Evolutionary conservation across 257 asterid genomes (phyloP).

Genomic region (Solanum chmielewskii): DNA sequence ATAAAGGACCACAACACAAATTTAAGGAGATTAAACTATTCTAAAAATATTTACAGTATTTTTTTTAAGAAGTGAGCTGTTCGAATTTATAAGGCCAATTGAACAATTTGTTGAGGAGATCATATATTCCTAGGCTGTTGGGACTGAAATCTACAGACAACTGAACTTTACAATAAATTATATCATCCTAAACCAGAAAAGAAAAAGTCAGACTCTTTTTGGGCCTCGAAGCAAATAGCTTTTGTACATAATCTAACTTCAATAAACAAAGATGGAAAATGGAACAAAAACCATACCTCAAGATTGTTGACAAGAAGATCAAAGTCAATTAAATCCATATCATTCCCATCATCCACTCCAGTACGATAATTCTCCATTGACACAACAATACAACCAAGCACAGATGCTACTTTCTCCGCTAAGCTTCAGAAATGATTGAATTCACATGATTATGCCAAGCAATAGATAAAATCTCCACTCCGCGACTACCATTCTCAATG

Average conservation of each 20-base stretch:
- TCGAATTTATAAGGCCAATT: neutral
- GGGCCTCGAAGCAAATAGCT: neutral
- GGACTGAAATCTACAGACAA: neutral
- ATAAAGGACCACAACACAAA: neutral
- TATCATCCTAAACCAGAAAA: neutral
- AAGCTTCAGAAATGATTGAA: slow-evolving; percentile 68
- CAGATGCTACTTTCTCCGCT: slow-evolving; percentile 94
- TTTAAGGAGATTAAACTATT: neutral
- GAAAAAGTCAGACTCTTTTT: neutral
- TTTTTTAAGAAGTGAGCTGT: neutral
- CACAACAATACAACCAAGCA: slow-evolving; percentile 77
- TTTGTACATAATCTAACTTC: neutral
- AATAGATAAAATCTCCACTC: neutral
- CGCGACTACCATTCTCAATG: neutral
- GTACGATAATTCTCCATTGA: slow-evolving; percentile 97
- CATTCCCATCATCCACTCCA: slow-evolving; percentile 83
- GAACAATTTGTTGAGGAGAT: neutral
- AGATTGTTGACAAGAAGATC: slow-evolving; percentile 81
- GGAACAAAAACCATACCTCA: slow-evolving; percentile 40
- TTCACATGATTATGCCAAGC: slow-evolving; percentile 1
- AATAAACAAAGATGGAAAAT: neutral
- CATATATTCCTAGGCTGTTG: neutral
- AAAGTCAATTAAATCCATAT: slow-evolving; percentile 81
- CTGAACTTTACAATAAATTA: neutral
- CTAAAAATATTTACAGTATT: neutral